A percentile compares a stretch with the other conserved stretches of the same genome.
Conservation (phyloP, 1,284 basidiomycete species). For the Takashimella koratensis region DNA sequence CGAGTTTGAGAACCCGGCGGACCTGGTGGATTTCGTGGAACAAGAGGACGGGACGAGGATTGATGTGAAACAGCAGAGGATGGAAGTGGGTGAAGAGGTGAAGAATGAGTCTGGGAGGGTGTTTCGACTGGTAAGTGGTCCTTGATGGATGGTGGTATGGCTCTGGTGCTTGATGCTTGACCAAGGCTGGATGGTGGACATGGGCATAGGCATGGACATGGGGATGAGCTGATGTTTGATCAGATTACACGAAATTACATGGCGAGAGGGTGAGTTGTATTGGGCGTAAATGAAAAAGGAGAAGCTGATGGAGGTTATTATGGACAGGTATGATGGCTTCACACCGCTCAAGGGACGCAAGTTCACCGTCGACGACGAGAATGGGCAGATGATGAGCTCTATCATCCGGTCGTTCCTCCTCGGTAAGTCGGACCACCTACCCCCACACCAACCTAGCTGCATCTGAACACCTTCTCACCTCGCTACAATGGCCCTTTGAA, state of each 20-base stretch:
- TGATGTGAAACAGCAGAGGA: slow-evolving; percentile 41
- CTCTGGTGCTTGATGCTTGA: background rate
- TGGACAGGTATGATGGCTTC: slow-evolving; percentile 69
- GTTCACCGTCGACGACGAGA: slow-evolving; percentile 79
- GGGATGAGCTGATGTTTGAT: slow-evolving; percentile 5
- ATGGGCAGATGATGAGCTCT: slow-evolving; percentile 72
- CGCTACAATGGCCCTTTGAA: too few species aligned
- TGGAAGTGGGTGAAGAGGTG: slow-evolving; percentile 54
- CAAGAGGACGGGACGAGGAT: slow-evolving; percentile 49
- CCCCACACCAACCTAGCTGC: background rate
- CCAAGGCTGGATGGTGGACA: too few species aligned
- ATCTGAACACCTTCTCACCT: background rate
- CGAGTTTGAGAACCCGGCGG: slow-evolving; percentile 29
- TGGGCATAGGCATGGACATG: too few species aligned
- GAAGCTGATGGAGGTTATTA: too few species aligned
- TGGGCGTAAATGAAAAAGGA: too few species aligned
- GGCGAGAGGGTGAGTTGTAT: slow-evolving; percentile 34
- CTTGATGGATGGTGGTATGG: background rate
- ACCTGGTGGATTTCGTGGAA: slow-evolving; percentile 42
- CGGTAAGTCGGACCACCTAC: too few species aligned
- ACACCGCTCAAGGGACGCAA: slow-evolving; percentile 62
- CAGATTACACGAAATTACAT: slow-evolving; percentile 50
- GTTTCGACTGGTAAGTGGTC: slow-evolving; percentile 65
- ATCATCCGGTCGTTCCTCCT: slow-evolving; percentile 82
- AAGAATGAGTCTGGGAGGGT: slow-evolving; percentile 57